phyloP scores from a whole-genome alignment of 164 flowering plant species.

The Berberis thunbergii region DNA sequence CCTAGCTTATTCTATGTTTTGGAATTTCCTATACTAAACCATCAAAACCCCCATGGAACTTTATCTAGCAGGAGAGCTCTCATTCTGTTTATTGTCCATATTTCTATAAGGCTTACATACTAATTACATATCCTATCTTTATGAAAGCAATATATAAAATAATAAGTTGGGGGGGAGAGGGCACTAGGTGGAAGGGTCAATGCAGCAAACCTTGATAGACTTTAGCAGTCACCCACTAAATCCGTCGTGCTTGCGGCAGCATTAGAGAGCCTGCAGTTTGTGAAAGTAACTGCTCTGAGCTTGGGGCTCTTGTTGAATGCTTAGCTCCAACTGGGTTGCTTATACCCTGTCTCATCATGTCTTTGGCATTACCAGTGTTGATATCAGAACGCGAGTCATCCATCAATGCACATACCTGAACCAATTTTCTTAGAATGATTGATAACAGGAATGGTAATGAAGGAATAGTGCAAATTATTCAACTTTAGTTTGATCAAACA shows the following conservation, averaged over 20 bases:
- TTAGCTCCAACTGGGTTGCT: conserved; percentile 37
- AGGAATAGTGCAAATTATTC: background rate
- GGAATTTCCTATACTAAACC: background rate
- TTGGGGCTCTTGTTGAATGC: conserved; percentile 43
- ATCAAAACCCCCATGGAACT: too few species aligned
- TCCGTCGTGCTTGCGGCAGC: conserved; percentile 57
- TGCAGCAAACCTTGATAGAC: background rate
- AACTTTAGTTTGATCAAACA: background rate
- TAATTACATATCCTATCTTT: background rate
- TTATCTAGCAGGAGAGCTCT: background rate
- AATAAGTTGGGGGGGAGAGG: background rate
- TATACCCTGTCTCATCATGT: conserved; percentile 39
- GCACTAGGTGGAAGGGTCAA: conserved; percentile 17
- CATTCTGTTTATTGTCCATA: background rate
- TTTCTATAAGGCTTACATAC: background rate
- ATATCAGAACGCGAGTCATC: conserved; percentile 43
- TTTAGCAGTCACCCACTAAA: conserved; percentile 19
- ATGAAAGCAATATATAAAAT: background rate
- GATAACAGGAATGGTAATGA: background rate
- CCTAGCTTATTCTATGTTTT: background rate
- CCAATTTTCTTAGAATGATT: background rate
- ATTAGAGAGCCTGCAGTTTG: conserved; percentile 46
- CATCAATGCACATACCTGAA: conserved; percentile 54
- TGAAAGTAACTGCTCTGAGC: conserved; percentile 60
- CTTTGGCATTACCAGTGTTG: conserved; percentile 30